Conservation (phyloP, 2,329 filamentous ascomycete genomes). For the Fusarium torulosum region DNA sequence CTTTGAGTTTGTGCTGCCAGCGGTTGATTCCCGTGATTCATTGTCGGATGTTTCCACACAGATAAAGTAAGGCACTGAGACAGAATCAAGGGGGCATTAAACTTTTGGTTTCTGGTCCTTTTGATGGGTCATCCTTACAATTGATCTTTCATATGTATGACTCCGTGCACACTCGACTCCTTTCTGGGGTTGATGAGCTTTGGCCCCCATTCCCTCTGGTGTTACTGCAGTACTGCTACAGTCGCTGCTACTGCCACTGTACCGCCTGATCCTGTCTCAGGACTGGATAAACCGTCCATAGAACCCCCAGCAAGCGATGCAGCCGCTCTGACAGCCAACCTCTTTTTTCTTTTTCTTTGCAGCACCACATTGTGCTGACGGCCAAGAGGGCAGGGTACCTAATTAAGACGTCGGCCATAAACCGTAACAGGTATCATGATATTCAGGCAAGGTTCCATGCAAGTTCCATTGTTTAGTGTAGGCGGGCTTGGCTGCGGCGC, state of each 20-base stretch:
- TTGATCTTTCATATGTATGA: neutral
- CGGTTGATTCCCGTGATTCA: slow-evolving; percentile 7
- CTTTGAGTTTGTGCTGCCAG: slow-evolving; percentile 18
- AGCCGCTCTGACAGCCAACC: slow-evolving; percentile 33
- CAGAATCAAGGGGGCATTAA: slow-evolving; percentile 8
- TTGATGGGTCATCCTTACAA: slow-evolving; percentile 5
- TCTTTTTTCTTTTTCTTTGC: neutral
- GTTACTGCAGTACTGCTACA: slow-evolving; percentile 2
- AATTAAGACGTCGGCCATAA: neutral
- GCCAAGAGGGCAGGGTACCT: neutral
- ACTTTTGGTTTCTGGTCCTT: slow-evolving; percentile 9
- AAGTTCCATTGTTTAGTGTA: slow-evolving; percentile 1
- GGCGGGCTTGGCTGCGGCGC: slow-evolving; percentile 25
- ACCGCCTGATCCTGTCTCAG: slow-evolving; percentile 2
- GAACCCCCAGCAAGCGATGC: slow-evolving; percentile 27
- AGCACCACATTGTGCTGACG: slow-evolving; percentile 2
- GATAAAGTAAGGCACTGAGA: neutral
- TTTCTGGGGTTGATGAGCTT: slow-evolving; percentile 31
- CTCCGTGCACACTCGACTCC: slow-evolving; percentile 10
- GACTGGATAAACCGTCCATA: slow-evolving; percentile 9
- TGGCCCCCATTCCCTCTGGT: slow-evolving; percentile 34
- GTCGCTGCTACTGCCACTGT: no score
- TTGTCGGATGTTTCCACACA: slow-evolving; percentile 23
- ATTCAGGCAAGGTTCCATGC: slow-evolving; percentile 11
- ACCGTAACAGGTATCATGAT: slow-evolving; percentile 9